Base-by-base conservation (phyloP, 2,329 filamentous ascomycete genomes). In the Ascochyta viciae-villosae region DNA sequence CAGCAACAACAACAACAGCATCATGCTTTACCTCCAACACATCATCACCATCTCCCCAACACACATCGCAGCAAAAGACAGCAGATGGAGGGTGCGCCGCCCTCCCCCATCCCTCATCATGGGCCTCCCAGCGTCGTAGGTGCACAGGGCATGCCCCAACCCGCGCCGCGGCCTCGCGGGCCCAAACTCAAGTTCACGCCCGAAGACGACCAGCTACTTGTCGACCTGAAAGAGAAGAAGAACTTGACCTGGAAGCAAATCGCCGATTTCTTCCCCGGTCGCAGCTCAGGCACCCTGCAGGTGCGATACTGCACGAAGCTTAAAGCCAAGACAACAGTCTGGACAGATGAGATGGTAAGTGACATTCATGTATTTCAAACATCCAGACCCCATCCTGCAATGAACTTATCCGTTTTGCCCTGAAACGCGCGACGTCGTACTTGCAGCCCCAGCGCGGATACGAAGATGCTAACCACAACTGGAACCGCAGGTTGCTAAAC, bases 171-270 rank as follows among this genome's bases (percentile, higher is more conserved):
- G 66, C 93, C 93, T 9, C 87, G 90, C 57, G 92, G 91, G 3
- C 92, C 92, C 6, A 97, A 96, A 78, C 82, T 96, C 65, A 96
- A 96, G 77, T 97, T 97, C 72, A 96, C 92, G 0, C 87, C 91
- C 9, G 92, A 96, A 75, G 93, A 97, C 73, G 93, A 97, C 75
- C 88, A 90, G 64, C 80, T 96, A 43, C 82, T 97, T 50, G 88
- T 96, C 53, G 91, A 96, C 71, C 81, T 97, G 60, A 97, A 97
- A 76, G 93, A 97, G 77, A 93, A 95, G 71, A 96, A 95, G 76
- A 93, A 91, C 71, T 81, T 97, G 72, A 96, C 93, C 4, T 97
- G 93, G 93, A 96, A 96, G 78, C 93, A 97, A 81, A 97, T 97
- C 70, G 91, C 92, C 53, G 93, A 96, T 72, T 96, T 96, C 78